phyloP scores from a whole-genome alignment of 805 yeast species.

The Yarrowia phangngaensis region DNA sequence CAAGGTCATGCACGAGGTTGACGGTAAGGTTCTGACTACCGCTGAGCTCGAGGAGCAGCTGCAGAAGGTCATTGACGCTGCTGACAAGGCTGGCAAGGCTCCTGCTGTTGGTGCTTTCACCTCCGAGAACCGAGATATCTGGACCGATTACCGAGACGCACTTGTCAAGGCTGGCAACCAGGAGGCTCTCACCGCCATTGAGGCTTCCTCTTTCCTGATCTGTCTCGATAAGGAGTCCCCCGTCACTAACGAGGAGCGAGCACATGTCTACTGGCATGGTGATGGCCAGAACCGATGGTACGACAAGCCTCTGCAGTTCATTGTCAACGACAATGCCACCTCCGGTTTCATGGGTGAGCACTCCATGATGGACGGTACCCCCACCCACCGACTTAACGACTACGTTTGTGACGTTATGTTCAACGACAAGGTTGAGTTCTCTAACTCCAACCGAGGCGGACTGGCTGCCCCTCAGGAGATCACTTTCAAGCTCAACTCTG shows the following conservation, averaged over 20 bases:
- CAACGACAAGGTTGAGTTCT: constrained; percentile 46
- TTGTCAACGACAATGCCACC: constrained; percentile 74
- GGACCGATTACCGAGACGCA: constrained; percentile 58
- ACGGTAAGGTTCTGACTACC: constrained; percentile 41
- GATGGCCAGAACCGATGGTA: constrained; percentile 84
- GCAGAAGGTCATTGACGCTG: constrained; percentile 48
- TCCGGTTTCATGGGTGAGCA: constrained; percentile 96
- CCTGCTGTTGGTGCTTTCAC: constrained; percentile 75
- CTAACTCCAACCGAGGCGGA: constrained; percentile 30
- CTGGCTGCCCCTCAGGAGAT: constrained; percentile 41
- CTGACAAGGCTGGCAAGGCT: constrained; percentile 44
- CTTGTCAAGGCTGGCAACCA: constrained; percentile 55
- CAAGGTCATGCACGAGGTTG: constrained; percentile 50
- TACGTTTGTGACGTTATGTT: constrained; percentile 56
- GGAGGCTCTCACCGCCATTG: constrained; percentile 60
- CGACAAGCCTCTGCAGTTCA: constrained; percentile 86
- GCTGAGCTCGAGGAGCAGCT: constrained; percentile 52
- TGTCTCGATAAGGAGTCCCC: constrained; percentile 75
- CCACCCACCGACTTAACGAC: constrained; percentile 84
- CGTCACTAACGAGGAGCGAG: constrained; percentile 73
- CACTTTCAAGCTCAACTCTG: constrained; percentile 54
- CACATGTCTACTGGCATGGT: constrained; percentile 92
- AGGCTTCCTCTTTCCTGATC: constrained; percentile 72
- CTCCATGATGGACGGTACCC: constrained; percentile 97
- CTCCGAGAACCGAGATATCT: constrained; percentile 78